Percentiles rank a stretch among this genome's conserved stretches.
phyloP scores from a whole-genome alignment of 345 rosid species.

The Trapa bicornis region DNA sequence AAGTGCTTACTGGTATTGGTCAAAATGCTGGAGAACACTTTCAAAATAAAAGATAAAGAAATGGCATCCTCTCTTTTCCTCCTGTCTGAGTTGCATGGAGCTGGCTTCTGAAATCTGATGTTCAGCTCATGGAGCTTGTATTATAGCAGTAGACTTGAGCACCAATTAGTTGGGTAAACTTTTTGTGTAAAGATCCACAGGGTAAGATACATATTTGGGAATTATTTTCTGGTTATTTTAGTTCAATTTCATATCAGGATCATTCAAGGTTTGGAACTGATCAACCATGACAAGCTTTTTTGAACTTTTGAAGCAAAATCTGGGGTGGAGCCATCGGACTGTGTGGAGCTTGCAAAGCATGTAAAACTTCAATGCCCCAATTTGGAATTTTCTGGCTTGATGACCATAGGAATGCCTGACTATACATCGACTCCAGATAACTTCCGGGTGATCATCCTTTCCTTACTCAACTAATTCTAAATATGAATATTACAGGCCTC shows the following conservation, averaged over 20 bases:
- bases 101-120: too few relatives aligned
- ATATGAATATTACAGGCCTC: neutral
- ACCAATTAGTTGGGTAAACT: neutral
- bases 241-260: neutral
- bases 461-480: neutral
- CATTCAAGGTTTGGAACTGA: neutral
- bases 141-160: neutral
- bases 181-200: neutral
- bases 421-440: conserved; percentile 81
- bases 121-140: too few relatives aligned
- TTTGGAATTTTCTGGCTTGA: conserved; percentile 66
- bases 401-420: conserved; percentile 93
- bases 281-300: neutral
- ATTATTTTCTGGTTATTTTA: neutral
- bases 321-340: conserved; percentile 64
- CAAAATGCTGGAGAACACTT: too few relatives aligned
- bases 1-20: neutral
- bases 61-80: too few relatives aligned
- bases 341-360: conserved; percentile 59
- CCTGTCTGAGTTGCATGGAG: too few relatives aligned
- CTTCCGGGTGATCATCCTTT: conserved; percentile 42
- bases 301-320: conserved; percentile 58
- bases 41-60: too few relatives aligned
- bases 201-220: neutral
- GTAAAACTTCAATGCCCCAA: conserved; percentile 56